phyloP scores from a whole-genome alignment of 768 basidiomycete genomes.

The Mycena venus region DNA sequence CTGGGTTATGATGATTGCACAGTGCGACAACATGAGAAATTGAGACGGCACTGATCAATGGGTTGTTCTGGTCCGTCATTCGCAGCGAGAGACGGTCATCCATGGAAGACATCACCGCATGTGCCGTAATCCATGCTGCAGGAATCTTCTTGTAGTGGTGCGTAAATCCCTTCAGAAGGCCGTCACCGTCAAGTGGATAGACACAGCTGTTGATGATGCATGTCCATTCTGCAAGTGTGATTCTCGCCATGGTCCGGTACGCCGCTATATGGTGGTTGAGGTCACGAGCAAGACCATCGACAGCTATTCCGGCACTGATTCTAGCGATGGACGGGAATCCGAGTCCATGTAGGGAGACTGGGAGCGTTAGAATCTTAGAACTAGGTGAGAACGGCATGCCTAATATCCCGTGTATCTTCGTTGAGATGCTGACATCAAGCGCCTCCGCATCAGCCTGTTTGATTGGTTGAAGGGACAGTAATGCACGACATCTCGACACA shows the following conservation, averaged over 20 bases:
- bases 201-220: constrained; percentile 14
- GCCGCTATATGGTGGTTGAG: constrained; percentile 33
- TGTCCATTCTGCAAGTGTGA: constrained; percentile 31
- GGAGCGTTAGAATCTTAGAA: too few relatives aligned
- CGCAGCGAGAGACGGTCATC: neutral
- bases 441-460: constrained; percentile 9
- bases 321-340: constrained; percentile 25
- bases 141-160: neutral
- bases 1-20: neutral
- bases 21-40: neutral
- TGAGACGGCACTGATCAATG: neutral
- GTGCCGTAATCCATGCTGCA: neutral
- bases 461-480: constrained; percentile 18
- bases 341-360: neutral
- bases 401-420: constrained; percentile 17
- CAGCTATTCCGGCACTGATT: constrained; percentile 8
- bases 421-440: neutral
- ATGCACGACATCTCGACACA: constrained; percentile 2
- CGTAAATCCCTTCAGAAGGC: neutral
- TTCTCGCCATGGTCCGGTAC: constrained; percentile 25
- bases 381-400: too few relatives aligned
- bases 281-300: constrained; percentile 21
- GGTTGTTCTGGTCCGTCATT: neutral
- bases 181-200: constrained; percentile 14
- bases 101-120: neutral